Conservation (phyloP, 192 early-diverging fungal species). For the Borealophlyctis nickersoniae region DNA sequence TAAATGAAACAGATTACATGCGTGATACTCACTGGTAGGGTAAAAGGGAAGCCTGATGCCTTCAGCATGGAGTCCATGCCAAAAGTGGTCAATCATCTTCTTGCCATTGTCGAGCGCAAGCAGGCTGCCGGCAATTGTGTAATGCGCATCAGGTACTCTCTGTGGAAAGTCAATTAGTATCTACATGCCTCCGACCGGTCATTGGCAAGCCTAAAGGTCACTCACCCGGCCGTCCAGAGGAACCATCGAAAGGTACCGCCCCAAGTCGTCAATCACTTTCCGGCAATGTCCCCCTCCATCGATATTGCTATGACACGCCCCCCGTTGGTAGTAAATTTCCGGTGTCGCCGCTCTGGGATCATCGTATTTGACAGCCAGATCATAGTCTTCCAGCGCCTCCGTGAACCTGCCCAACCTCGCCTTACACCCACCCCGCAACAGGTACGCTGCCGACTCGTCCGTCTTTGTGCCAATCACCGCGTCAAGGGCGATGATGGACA, state of each 20-base stretch:
- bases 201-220: slow-evolving; percentile 1
- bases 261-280: slow-evolving; percentile 17
- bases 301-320: slow-evolving; percentile 30
- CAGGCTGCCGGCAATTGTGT: slow-evolving; percentile 29
- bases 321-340: slow-evolving; percentile 30
- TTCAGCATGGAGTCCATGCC: slow-evolving; percentile 26
- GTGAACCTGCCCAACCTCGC: slow-evolving; percentile 19
- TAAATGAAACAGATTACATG: slow-evolving; percentile 3
- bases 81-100: slow-evolving; percentile 33
- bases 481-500: slow-evolving; percentile 23
- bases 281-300: slow-evolving; percentile 10
- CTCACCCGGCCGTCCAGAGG: slow-evolving; percentile 18
- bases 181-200: background rate
- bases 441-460: slow-evolving; percentile 13
- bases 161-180: background rate
- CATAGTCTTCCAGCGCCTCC: slow-evolving; percentile 27
- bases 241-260: slow-evolving; percentile 22
- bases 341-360: slow-evolving; percentile 10
- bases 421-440: slow-evolving; percentile 16
- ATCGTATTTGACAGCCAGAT: slow-evolving; percentile 4
- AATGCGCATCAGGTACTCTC: slow-evolving; percentile 35
- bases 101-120: slow-evolving; percentile 17
- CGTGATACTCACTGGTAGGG: slow-evolving; percentile 22
- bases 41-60: slow-evolving; percentile 22
- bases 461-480: slow-evolving; percentile 8